Evolutionary conservation across 2,329 filamentous ascomycete species (phyloP).

Genomic region (Paecilomyces fulvus): DNA sequence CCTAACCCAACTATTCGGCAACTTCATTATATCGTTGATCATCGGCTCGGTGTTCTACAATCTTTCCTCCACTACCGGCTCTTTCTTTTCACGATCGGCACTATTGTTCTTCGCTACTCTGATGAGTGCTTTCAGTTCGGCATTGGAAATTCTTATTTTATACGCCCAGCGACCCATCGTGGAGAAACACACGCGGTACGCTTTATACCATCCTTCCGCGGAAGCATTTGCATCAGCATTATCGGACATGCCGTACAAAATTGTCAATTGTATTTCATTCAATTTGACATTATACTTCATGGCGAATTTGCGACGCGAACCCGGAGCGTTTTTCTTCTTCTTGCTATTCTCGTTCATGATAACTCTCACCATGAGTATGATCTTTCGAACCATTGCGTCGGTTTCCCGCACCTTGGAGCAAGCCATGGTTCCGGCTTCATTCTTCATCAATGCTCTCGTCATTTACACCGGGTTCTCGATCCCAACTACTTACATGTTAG

Average conservation of each 20-base stretch:
- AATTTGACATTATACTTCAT: conserved; percentile 81
- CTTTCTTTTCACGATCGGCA: conserved; percentile 71
- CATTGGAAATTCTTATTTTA: conserved; percentile 74
- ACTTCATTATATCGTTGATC: conserved; percentile 68
- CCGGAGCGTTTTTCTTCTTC: conserved; percentile 79
- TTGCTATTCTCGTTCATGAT: conserved; percentile 65
- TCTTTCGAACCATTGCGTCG: conserved; percentile 75
- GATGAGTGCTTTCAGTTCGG: conserved; percentile 74
- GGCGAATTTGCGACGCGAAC: conserved; percentile 66
- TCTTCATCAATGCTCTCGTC: conserved; percentile 37
- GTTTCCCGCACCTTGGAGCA: conserved; percentile 58
- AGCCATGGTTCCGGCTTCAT: conserved; percentile 47
- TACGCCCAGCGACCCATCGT: conserved; percentile 87
- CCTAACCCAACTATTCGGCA: conserved; percentile 56
- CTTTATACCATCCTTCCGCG: conserved; percentile 79
- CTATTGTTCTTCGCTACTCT: conserved; percentile 82
- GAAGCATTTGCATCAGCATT: conserved; percentile 85
- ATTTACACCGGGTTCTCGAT: conserved; percentile 45
- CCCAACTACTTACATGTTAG: conserved; percentile 54
- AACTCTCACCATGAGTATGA: conserved; percentile 73
- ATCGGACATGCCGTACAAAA: conserved; percentile 75
- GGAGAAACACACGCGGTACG: conserved; percentile 80
- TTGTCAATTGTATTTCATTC: conserved; percentile 65
- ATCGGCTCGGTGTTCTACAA: conserved; percentile 77
- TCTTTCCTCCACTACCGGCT: conserved; percentile 53